A percentile compares a stretch with the other conserved stretches of the same genome.
These are phyloP conservation scores for Gossypium anomalum DNA, from an alignment of 345 rosid genomes.

Conservation along the genomic window DNA sequence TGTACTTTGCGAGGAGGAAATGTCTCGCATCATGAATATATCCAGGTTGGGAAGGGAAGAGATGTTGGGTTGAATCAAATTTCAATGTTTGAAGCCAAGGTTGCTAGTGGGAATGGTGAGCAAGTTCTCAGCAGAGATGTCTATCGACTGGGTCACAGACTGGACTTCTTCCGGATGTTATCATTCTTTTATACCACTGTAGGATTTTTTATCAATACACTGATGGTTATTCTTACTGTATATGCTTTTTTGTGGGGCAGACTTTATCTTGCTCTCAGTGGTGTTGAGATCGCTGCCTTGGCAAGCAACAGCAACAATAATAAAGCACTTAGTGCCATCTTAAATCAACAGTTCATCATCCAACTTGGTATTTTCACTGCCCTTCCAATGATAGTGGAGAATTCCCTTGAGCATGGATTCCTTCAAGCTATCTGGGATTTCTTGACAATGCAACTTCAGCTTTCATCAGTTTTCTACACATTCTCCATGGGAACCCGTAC, in stretches of 20 bases:
- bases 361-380: slow-evolving; percentile 95
- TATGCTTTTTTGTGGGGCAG: slow-evolving; percentile 95
- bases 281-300: slow-evolving; percentile 32
- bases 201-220: slow-evolving; percentile 91
- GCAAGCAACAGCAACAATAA: slow-evolving; percentile 49
- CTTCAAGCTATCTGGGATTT: slow-evolving; percentile 93
- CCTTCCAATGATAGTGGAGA: slow-evolving; percentile 96
- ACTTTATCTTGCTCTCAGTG: slow-evolving; percentile 86
- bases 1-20: slow-evolving; percentile 97
- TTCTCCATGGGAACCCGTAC: slow-evolving; percentile 97
- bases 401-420: slow-evolving; percentile 90
- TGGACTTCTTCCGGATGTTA: slow-evolving; percentile 94
- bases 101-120: slow-evolving; percentile 98
- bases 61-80: slow-evolving; percentile 97
- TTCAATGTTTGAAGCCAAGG: slow-evolving; percentile 98
- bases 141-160: slow-evolving; percentile 90
- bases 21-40: slow-evolving; percentile 94
- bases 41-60: slow-evolving; percentile 98
- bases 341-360: slow-evolving; percentile 90
- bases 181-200: slow-evolving; percentile 93
- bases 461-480: slow-evolving; percentile 90
- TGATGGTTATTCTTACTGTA: slow-evolving; percentile 80
- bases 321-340: slow-evolving; percentile 71
- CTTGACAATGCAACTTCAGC: slow-evolving; percentile 92
- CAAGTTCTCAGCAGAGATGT: slow-evolving; percentile 96